Evolutionary conservation across 169 alveolate species (phyloP).

Genomic region (Plasmodium cynomolgi): DNA sequence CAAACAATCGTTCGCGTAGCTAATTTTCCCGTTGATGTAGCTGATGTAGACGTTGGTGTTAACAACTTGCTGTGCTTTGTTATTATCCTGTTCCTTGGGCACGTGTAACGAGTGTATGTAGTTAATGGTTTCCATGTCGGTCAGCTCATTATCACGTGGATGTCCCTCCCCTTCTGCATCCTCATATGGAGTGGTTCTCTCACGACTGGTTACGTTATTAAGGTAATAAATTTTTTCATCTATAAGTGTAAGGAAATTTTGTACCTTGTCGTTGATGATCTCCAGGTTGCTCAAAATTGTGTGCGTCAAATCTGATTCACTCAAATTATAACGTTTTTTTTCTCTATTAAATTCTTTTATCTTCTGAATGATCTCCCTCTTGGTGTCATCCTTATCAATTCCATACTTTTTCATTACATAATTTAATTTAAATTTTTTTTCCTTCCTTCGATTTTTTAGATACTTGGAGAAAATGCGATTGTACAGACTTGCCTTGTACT

Average conservation of each 20-base stretch:
- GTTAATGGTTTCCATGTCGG: not conserved
- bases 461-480: slow-evolving; percentile 33
- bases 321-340: not conserved
- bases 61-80: not conserved
- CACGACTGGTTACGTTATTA: slow-evolving; percentile 13
- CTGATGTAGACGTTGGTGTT: slow-evolving; percentile 12
- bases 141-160: not conserved
- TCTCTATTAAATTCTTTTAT: slow-evolving; percentile 43
- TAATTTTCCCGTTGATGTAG: slow-evolving; percentile 11
- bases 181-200: not conserved
- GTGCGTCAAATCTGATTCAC: not conserved
- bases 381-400: slow-evolving; percentile 3
- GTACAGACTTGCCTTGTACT: slow-evolving; percentile 46
- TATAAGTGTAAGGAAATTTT: not conserved
- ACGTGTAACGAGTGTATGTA: not conserved
- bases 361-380: slow-evolving; percentile 21
- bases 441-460: slow-evolving; percentile 26
- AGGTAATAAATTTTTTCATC: slow-evolving; percentile 44
- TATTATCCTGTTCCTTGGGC: not conserved
- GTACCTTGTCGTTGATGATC: slow-evolving; percentile 3
- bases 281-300: slow-evolving; percentile 3
- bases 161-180: not conserved
- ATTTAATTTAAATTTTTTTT: slow-evolving; percentile 53
- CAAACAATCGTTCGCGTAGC: not conserved
- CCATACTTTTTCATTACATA: slow-evolving; percentile 44